Conservation (phyloP, 768 basidiomycete genomes). For the Phaffia australis region DNA sequence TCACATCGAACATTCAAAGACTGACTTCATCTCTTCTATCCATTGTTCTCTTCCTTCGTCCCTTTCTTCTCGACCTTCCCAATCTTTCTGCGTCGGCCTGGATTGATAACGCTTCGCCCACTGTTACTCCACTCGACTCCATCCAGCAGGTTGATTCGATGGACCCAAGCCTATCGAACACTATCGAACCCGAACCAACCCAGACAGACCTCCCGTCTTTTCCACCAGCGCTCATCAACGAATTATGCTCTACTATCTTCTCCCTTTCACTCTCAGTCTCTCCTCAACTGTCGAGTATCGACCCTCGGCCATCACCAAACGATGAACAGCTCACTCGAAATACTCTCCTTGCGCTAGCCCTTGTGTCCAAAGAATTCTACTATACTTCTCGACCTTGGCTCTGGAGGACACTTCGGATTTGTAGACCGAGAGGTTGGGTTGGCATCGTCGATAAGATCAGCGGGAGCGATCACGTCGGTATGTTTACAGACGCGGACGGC, state of each 20-base stretch:
- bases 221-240: conserved; percentile 44
- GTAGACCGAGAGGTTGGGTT: conserved; percentile 74
- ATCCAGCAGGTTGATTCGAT: conserved; percentile 2
- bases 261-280: conserved; percentile 48
- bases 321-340: conserved; percentile 52
- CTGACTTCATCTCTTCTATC: too few relatives aligned
- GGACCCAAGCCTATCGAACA: conserved; percentile 1
- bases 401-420: conserved; percentile 71
- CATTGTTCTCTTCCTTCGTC: too few relatives aligned
- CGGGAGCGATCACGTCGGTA: conserved; percentile 50
- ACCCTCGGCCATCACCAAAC: conserved; percentile 38
- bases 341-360: conserved; percentile 59
- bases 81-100: too few relatives aligned
- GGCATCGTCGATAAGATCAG: conserved; percentile 67
- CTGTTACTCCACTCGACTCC: not conserved
- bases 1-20: too few relatives aligned
- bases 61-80: too few relatives aligned
- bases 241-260: conserved; percentile 64
- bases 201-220: conserved; percentile 17
- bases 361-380: conserved; percentile 49
- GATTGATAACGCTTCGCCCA: too few relatives aligned
- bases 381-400: conserved; percentile 55
- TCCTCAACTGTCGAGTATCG: conserved; percentile 61
- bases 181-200: conserved; percentile 4
- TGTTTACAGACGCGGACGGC: conserved; percentile 49